These are phyloP conservation scores for Celoporthe dispersa DNA, from an alignment of 2,329 filamentous ascomycete genomes.

Conservation along the genomic window DNA sequence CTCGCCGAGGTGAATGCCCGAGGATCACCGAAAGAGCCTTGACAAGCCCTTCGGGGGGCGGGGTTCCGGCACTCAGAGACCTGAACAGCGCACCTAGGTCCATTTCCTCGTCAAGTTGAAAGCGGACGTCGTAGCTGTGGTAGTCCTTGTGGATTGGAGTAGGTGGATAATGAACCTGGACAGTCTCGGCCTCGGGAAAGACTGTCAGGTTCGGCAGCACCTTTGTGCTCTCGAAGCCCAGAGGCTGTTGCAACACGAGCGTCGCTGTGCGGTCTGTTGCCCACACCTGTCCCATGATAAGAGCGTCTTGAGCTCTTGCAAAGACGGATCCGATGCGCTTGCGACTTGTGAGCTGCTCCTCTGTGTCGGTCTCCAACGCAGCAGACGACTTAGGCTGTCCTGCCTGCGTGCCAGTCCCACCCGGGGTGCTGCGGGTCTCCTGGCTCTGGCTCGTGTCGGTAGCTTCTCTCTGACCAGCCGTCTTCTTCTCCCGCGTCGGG, in stretches of 20 bases:
- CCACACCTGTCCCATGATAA: not conserved
- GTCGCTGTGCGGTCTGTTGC: not conserved
- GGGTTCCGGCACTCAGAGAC: not conserved
- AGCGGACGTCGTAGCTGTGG: not conserved
- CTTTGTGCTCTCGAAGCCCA: not conserved
- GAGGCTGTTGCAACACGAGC: not conserved
- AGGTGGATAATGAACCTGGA: not conserved
- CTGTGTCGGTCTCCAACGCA: not conserved
- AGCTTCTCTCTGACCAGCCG: not conserved
- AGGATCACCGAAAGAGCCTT: conserved; percentile 43
- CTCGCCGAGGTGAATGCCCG: conserved; percentile 27
- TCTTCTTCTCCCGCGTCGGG: not conserved
- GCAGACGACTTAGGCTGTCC: not conserved
- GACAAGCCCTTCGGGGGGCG: conserved; percentile 49
- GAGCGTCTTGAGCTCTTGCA: not conserved
- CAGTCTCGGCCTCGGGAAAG: not conserved
- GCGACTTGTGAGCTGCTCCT: not conserved
- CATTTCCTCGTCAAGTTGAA: not conserved
- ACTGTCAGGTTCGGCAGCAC: not conserved
- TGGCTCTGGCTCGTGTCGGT: not conserved
- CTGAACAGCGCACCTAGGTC: not conserved
- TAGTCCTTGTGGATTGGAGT: not conserved
- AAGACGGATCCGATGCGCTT: not conserved
- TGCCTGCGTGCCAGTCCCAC: not conserved
- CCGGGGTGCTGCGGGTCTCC: not conserved